Evolutionary conservation across 78 protist species (phyloP).

Genomic region (Bigelowiella natans): DNA sequence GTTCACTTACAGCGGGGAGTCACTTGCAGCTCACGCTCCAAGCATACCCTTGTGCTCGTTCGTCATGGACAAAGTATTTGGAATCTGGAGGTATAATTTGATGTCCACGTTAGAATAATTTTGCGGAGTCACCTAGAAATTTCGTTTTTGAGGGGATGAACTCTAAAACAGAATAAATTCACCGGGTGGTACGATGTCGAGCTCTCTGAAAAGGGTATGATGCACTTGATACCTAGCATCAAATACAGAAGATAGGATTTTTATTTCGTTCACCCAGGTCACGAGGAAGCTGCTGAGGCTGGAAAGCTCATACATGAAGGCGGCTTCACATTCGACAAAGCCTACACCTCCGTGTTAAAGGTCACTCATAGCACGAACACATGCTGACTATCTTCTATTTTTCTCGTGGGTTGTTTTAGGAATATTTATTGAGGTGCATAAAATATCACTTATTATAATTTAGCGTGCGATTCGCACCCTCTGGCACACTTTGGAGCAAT

Average conservation of each 20-base stretch:
- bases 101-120: background rate
- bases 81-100: constrained; percentile 13
- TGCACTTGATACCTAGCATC: background rate
- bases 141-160: background rate
- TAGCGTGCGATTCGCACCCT: constrained; percentile 43
- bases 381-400: too few species aligned
- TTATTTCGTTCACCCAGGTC: too few species aligned
- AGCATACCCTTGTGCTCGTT: background rate
- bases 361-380: too few species aligned
- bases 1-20: too few species aligned
- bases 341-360: constrained; percentile 3
- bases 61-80: constrained; percentile 23
- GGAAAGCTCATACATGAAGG: background rate
- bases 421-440: too few species aligned
- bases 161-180: constrained; percentile 10
- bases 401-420: too few species aligned
- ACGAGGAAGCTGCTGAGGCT: constrained; percentile 17
- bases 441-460: too few species aligned
- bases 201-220: background rate
- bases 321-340: background rate
- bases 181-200: constrained; percentile 40
- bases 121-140: too few species aligned
- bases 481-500: background rate
- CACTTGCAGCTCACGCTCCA: too few species aligned
- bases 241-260: background rate